Evolutionary conservation across 257 asterid species (phyloP), one percentile per base, ranked within the genome.

Genomic region (Solanum etuberosum): DNA sequence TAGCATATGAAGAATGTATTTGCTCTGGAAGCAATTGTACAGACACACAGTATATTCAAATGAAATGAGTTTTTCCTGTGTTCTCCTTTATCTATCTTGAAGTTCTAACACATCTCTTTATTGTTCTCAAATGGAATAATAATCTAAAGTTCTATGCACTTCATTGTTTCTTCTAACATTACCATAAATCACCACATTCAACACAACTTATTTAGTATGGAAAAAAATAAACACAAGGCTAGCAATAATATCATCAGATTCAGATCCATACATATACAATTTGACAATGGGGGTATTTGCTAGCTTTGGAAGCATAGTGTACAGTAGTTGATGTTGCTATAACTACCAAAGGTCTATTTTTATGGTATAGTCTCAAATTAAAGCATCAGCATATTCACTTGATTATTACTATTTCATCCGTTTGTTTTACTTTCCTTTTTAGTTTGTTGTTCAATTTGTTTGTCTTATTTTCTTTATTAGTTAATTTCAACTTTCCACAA

Each of bases 1-100:
- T 91, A 87, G 74, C 80, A 83, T 87, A 61, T 73, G 89, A 88
- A 89, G 73, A 84, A 63, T 61, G 85, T 86, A 73, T 72, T 86
- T 87, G 81, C 85, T 89, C 73, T 83, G 83, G 57, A 31, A 83
- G 78, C 80, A 71, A 42, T 84, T 88, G 88, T 88, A 87, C 25
- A 86, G n/a, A 86, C 71, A 46, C 71, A 46, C 40, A 29, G 31
- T 81, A 81, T 48, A 18, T 7, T 48, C 59, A 25, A 48, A 80
- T 80, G 67, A 16, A 80, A 3, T 48, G 43, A 48, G 31, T 3
- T 81, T 5, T 81, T 5, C 1, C 68, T 81, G 29, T 11, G 11
- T 46, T 46, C 4, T n/a, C 4, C 13, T 5, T n/a, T 1, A 10
- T 63, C 32, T 9, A 2, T n/a, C 2, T 59, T 21, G 83, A 3